Base-by-base conservation (phyloP, 108 stramenopile species). In the Nitzschia putrida region DNA sequence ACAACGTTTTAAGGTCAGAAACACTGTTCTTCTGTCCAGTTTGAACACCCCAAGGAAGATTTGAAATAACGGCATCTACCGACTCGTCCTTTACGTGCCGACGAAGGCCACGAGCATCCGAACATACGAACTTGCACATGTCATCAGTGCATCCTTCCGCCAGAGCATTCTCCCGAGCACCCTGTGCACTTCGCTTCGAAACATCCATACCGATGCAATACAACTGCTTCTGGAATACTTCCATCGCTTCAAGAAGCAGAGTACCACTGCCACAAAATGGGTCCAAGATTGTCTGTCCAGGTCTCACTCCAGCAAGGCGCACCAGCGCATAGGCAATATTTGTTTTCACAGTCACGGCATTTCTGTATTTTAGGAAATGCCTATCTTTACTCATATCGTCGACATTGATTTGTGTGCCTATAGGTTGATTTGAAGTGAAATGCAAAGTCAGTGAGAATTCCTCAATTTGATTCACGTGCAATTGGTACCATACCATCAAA, bases 41-140 rank as follows among this genome's bases (percentile, higher is more conserved):
- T 81, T 82, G 82, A 39, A 88, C 74, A 8, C 88, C 88, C 83
- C 88, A 88, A 8, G 88, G 88, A 21, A 88, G 37, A 59, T 88
- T 88, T 38, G 75, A 71, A 7, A 86, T 82, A 55, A 88, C 80
- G 0, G 85, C 83, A 60, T 77, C 73, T 0, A 85, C 85, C 38
- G 81, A 83, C 5, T 82, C 72, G 38, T 88, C 87, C 20, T 68
- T 60, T 10, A 88, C 58, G 24, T 86, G 78, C 43, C 66, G 72
- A 14, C 85, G 74, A 18, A 88, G 79, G 23, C 72, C 79, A 13
- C 87, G 68, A 0, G 85, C 85, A 74, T 88, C 87, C 25, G 74
- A 80, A 65, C 85, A 86, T 45, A 84, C 74, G 61, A 88, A 82
- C 43, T 83, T 67, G 56, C 76, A 78, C 10, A 73, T 42, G 22